phyloP scores from a whole-genome alignment of 306 rosid species.

The Cicer yamashitae region DNA sequence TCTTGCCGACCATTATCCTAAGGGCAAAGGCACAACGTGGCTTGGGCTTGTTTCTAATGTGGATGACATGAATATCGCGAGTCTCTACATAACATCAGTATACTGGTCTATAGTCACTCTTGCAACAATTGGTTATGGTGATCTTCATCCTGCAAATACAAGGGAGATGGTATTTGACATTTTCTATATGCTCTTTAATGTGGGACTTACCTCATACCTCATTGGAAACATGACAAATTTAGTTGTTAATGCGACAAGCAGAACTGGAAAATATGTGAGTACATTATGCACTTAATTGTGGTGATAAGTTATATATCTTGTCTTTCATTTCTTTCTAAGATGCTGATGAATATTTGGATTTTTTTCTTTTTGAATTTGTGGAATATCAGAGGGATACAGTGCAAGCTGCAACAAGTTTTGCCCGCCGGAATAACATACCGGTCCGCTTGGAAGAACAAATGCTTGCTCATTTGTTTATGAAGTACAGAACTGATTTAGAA shows the following conservation, averaged over 20 bases:
- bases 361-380: conserved; percentile 37
- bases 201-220: conserved; percentile 69
- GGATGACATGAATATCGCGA: background rate
- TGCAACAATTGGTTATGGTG: conserved; percentile 79
- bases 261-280: conserved; percentile 82
- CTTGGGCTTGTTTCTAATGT: conserved; percentile 34
- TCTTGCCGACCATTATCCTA: conserved; percentile 41
- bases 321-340: background rate
- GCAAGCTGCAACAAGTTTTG: conserved; percentile 71
- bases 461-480: conserved; percentile 79
- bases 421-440: conserved; percentile 69
- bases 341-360: background rate
- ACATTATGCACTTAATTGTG: background rate
- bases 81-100: conserved; percentile 57
- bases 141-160: conserved; percentile 74
- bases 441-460: conserved; percentile 76
- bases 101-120: conserved; percentile 82
- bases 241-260: conserved; percentile 75
- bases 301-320: background rate
- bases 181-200: conserved; percentile 59
- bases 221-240: conserved; percentile 91
- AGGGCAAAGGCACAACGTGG: conserved; percentile 56
- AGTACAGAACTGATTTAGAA: conserved; percentile 77
- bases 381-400: conserved; percentile 71
- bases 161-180: conserved; percentile 62